phyloP scores from a whole-genome alignment of 768 basidiomycete genomes.

The Psilocybe subaeruginosa region DNA sequence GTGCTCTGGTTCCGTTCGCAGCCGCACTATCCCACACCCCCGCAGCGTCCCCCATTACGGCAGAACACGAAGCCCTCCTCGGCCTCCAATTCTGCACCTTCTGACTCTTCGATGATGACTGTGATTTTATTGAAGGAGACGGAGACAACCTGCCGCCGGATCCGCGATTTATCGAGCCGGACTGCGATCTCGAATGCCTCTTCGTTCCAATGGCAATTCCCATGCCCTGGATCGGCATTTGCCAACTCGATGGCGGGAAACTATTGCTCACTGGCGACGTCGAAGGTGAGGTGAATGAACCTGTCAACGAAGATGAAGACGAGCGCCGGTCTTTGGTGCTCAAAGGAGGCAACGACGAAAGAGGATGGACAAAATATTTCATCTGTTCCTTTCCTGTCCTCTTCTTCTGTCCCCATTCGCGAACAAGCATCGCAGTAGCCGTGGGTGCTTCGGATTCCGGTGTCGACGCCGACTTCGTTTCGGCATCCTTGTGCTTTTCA shows the following conservation, averaged over 20 bases:
- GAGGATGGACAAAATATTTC: neutral
- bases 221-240: neutral
- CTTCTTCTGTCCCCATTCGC: conserved; percentile 1
- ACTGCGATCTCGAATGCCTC: conserved; percentile 6
- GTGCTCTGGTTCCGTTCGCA: neutral
- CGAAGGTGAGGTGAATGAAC: neutral
- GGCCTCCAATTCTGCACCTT: neutral
- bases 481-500: neutral
- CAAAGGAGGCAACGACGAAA: neutral
- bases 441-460: neutral
- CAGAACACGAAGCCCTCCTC: neutral
- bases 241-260: conserved; percentile 12
- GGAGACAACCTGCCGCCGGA: neutral
- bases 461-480: neutral
- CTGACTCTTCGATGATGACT: neutral
- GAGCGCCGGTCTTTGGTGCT: neutral
- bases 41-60: neutral
- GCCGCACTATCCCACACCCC: neutral
- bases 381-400: neutral
- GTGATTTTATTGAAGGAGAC: neutral
- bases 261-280: neutral
- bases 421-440: neutral
- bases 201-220: neutral
- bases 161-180: neutral
- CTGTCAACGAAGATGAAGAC: neutral